phyloP scores from a whole-genome alignment of 2,329 filamentous ascomycete species.

The Cercospora sp. region DNA sequence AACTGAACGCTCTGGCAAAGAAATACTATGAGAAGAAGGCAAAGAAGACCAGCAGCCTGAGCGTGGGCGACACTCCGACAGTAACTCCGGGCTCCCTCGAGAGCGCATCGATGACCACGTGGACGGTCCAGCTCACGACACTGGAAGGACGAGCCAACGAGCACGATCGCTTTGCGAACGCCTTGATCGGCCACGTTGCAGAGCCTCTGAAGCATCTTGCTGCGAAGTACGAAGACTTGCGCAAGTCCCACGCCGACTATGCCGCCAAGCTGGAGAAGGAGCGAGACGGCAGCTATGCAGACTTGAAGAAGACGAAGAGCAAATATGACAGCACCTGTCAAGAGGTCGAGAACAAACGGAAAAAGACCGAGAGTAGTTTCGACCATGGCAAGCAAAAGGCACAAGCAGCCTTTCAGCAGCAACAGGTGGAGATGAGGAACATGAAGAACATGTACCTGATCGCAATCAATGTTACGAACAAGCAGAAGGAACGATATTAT shows the following conservation, averaged over 20 bases:
- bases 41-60: slow-evolving; percentile 80
- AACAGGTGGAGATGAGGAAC: slow-evolving; percentile 94
- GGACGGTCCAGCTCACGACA: slow-evolving; percentile 89
- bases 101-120: slow-evolving; percentile 93
- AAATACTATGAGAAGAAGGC: slow-evolving; percentile 98
- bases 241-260: slow-evolving; percentile 88
- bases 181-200: slow-evolving; percentile 76
- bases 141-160: slow-evolving; percentile 85
- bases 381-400: slow-evolving; percentile 84
- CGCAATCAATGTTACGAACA: slow-evolving; percentile 93
- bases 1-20: slow-evolving; percentile 82
- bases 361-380: slow-evolving; percentile 92
- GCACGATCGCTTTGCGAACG: slow-evolving; percentile 80
- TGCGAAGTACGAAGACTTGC: slow-evolving; percentile 80
- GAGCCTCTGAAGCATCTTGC: slow-evolving; percentile 79
- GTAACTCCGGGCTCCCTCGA: slow-evolving; percentile 96
- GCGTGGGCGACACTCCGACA: slow-evolving; percentile 87
- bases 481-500: slow-evolving; percentile 96
- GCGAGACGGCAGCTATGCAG: slow-evolving; percentile 76
- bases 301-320: slow-evolving; percentile 84
- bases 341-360: slow-evolving; percentile 89
- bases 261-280: slow-evolving; percentile 87
- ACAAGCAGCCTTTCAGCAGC: slow-evolving; percentile 86
- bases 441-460: slow-evolving; percentile 98
- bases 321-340: slow-evolving; percentile 93